phyloP scores from a whole-genome alignment of 2,329 filamentous ascomycete genomes.

The Fusarium domesticum region DNA sequence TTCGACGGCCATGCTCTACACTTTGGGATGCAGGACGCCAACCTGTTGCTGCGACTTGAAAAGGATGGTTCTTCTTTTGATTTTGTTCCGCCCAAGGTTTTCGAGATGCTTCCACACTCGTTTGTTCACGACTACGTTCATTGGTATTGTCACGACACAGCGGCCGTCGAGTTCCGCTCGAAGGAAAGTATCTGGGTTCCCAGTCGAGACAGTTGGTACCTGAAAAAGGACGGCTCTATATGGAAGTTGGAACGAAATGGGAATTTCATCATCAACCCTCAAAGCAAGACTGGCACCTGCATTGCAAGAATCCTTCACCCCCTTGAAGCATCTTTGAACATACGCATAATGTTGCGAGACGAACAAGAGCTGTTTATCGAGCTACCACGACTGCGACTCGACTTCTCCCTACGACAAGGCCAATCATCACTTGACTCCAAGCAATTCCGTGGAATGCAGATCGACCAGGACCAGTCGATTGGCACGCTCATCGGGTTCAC shows the following conservation, averaged over 20 bases:
- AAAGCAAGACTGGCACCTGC: neutral
- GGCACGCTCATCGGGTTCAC: slow-evolving; percentile 11
- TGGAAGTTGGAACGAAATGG: slow-evolving; percentile 5
- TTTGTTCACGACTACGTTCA: slow-evolving; percentile 44
- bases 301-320: slow-evolving; percentile 2
- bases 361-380: neutral
- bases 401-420: slow-evolving; percentile 3
- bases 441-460: slow-evolving; percentile 17
- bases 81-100: slow-evolving; percentile 34
- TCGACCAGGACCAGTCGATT: slow-evolving; percentile 14
- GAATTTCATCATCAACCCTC: neutral
- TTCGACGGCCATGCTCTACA: slow-evolving; percentile 23
- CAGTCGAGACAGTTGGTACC: slow-evolving; percentile 19
- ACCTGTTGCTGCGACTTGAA: slow-evolving; percentile 34
- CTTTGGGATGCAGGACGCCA: slow-evolving; percentile 38
- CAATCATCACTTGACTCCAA: slow-evolving; percentile 3
- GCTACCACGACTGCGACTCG: slow-evolving; percentile 24
- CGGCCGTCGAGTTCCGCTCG: slow-evolving; percentile 34
- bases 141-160: slow-evolving; percentile 41
- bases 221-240: slow-evolving; percentile 14
- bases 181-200: slow-evolving; percentile 26
- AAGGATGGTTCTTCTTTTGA: slow-evolving; percentile 16
- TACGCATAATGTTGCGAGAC: slow-evolving; percentile 7
- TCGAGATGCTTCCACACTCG: slow-evolving; percentile 33
- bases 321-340: slow-evolving; percentile 2